These are phyloP conservation scores for Daedaleopsis sinensis DNA, from an alignment of 768 basidiomycete genomes.

Conservation along the genomic window DNA sequence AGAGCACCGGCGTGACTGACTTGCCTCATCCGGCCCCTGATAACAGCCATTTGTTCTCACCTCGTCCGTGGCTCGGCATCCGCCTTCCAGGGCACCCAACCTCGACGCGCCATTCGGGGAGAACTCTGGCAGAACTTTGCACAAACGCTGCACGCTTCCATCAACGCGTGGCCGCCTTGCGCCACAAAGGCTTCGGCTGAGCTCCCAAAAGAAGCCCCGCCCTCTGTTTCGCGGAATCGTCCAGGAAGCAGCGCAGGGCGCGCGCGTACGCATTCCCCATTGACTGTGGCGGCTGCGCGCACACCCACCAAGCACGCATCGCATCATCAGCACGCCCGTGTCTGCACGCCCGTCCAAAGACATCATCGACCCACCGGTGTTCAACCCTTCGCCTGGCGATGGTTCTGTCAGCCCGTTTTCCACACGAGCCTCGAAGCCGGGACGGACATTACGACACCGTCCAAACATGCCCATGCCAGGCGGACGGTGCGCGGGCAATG, in stretches of 20 bases:
- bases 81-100: slow-evolving; percentile 13
- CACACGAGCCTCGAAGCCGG: slow-evolving; percentile 11
- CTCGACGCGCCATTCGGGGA: slow-evolving; percentile 10
- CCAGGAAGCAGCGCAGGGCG: not conserved
- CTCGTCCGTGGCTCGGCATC: slow-evolving; percentile 14
- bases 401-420: slow-evolving; percentile 3
- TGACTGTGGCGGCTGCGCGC: not conserved
- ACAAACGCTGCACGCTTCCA: slow-evolving; percentile 15
- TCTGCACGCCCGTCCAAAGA: slow-evolving; percentile 1
- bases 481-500: slow-evolving; percentile 7
- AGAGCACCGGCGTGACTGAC: slow-evolving; percentile 11
- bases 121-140: not conserved
- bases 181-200: slow-evolving; percentile 21
- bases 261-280: too few relatives aligned
- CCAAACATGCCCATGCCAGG: slow-evolving; percentile 6
- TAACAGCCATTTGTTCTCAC: slow-evolving; percentile 5
- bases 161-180: slow-evolving; percentile 20
- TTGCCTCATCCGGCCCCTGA: slow-evolving; percentile 13
- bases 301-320: slow-evolving; percentile 1
- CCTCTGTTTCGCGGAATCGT: not conserved
- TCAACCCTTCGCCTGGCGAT: slow-evolving; percentile 5
- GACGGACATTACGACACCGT: slow-evolving; percentile 17
- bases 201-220: slow-evolving; percentile 2
- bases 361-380: slow-evolving; percentile 8
- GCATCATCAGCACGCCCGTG: not conserved